Evolutionary conservation across 192 early-diverging fungal species (phyloP), one percentile per base, ranked within the genome.

Genomic region (Podila verticillata): DNA sequence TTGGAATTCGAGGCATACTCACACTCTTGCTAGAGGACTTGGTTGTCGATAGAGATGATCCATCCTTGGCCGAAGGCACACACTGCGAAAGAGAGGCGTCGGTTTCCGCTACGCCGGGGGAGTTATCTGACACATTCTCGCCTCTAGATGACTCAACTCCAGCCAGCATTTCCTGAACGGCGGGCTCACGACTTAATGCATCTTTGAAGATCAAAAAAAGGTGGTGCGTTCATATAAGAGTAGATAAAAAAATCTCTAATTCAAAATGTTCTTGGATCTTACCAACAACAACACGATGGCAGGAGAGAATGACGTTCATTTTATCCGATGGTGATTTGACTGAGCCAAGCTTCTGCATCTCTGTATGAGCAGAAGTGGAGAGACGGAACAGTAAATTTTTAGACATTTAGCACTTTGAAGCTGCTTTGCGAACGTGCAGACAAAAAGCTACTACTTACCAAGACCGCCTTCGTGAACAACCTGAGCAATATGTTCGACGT

Each of bases 261-360:
- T n/a, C 51, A 12, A 24, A 2, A 24, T 2, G 51, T 24, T 54
- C 51, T 24, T 22, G 24, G 24, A 24, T 54, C 24, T 48, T 81
- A 86, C 83, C 82, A 9, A 85, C 83, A 35, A 88, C 82, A 2
- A 85, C 74, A 5, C 81, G 70, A 26, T 88, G 83, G 0, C 80
- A 83, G 0, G 70, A 80, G 0, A 88, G 59, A 24, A 88, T 70
- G 7, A 75, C 70, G 17, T 83, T 73, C 68, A 86, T 63, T 51
- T 88, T 88, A 13, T 84, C 84, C 22, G 83, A 65, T 19, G 87
- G 83, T 12, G 77, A 75, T 58, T 61, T 72, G 26, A 84, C 69
- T 1, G 65, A 48, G 49, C 81, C 84, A 30, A 88, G 30, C 56
- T 82, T 82, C 32, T 85, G 84, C 39, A 88, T 69, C n/a, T 85